Base-by-base conservation (phyloP, 2,329 filamentous ascomycete species). In the Volutella citrinella region DNA sequence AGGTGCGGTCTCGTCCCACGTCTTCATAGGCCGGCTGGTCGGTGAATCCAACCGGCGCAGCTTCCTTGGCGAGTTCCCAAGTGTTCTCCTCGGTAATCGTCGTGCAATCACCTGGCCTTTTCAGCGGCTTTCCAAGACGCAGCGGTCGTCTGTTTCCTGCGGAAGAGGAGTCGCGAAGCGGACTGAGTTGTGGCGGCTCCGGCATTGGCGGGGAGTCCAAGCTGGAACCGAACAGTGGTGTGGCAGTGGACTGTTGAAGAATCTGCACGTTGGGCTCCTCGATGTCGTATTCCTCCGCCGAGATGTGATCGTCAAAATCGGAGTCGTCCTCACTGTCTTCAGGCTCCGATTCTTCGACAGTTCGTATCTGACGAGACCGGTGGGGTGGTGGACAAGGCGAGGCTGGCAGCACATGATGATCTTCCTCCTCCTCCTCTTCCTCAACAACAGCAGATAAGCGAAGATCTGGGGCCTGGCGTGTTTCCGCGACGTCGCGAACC, bases 401-500 rank as follows among this genome's bases (percentile, higher is more conserved):
- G n/a, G 35, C 36, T 15, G 43, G 33, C 9, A 46, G 19, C 3
- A 39, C 27, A n/a, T 43, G 28, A 7, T 23, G 27, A 10, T 52
- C 40, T 22, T 22, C 6, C 18, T 19, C 28, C 7, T 34, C n/a
- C 46, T 61, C 59, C 15, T 68, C 58, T 4, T 65, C 60, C 27
- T 74, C 66, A 13, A 69, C 65, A 5, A 76, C 64, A 10, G 69
- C 67, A 12, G 68, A 61, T 4, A 76, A 56, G 13, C 60, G 59
- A 26, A 63, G 49, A 4, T 59, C 61, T 7, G 62, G 54, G 3
- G 55, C 59, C 17, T 63, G 57, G 6, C 54, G 52, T 1, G 67
- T 74, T 52, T 72, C 70, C 27, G 65, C 68, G 3, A 73, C 69
- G 28, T 76, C 68, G 23, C 67, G 65, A 22, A 79, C 64, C 19